Conservation (phyloP, 179 eudicot genomes). For the Silene vulgaris region DNA sequence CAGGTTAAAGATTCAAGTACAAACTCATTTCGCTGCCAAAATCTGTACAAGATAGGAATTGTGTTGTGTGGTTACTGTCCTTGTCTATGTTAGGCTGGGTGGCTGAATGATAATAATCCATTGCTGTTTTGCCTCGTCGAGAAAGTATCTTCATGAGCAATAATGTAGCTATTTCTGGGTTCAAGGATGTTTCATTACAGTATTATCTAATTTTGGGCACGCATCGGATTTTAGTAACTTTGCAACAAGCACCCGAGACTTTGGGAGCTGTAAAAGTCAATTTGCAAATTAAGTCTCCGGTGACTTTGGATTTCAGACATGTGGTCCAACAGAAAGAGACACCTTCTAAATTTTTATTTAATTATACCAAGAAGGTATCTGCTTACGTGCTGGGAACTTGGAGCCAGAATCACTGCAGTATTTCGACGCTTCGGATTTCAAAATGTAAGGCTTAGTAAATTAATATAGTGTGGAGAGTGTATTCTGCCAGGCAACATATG, state of each 20-base stretch:
- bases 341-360: neutral
- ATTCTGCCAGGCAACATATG: conserved; percentile 17
- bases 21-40: neutral
- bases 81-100: neutral
- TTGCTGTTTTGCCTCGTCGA: neutral
- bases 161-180: neutral
- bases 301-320: neutral
- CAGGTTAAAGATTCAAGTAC: neutral
- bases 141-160: conserved; percentile 6
- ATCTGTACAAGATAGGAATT: neutral
- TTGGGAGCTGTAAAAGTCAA: conserved; percentile 13
- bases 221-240: no score
- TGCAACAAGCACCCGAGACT: conserved; percentile 13
- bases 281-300: neutral
- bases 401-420: conserved; percentile 1
- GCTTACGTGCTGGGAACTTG: conserved; percentile 4
- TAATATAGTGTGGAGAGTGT: neutral
- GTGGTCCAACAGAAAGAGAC: conserved; percentile 19
- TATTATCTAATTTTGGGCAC: no score
- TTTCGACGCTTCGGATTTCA: neutral
- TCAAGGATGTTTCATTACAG: neutral
- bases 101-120: neutral
- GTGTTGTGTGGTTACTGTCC: no score
- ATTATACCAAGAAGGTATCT: conserved; percentile 17
- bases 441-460: conserved; percentile 12